Conservation (phyloP, 116 monocot species). For the Cymodocea nodosa region DNA sequence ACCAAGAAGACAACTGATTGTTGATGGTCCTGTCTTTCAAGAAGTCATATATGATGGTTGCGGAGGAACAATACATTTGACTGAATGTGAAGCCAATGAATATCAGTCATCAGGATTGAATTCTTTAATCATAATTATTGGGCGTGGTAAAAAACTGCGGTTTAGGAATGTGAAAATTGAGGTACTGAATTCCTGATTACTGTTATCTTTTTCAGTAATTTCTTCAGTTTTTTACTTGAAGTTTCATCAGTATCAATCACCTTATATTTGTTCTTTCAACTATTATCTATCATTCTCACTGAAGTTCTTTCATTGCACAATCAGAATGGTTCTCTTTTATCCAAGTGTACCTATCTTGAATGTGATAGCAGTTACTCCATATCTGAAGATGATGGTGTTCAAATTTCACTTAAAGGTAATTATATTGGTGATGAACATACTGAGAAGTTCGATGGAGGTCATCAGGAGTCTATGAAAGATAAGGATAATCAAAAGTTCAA, state of each 20-base stretch:
- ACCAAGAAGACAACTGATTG: slow-evolving; percentile 61
- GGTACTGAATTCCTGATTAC: slow-evolving; percentile 23
- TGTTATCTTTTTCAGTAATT: neutral
- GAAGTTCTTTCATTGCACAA: neutral
- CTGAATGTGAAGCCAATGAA: slow-evolving; percentile 38
- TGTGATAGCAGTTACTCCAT: slow-evolving; percentile 84
- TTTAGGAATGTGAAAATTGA: slow-evolving; percentile 97
- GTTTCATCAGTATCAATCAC: neutral
- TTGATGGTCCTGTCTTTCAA: slow-evolving; percentile 51
- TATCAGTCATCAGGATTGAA: slow-evolving; percentile 20
- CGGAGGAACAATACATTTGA: slow-evolving; percentile 61
- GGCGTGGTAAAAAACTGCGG: slow-evolving; percentile 72
- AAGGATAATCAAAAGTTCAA: neutral
- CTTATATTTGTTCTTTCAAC: neutral
- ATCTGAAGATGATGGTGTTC: slow-evolving; percentile 74
- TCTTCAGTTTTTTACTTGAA: neutral
- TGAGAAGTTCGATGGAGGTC: neutral
- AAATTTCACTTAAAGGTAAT: slow-evolving; percentile 41
- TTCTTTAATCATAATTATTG: slow-evolving; percentile 52
- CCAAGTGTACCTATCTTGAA: slow-evolving; percentile 67
- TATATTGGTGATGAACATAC: slow-evolving; percentile 7
- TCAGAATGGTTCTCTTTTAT: slow-evolving; percentile 78
- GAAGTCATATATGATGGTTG: slow-evolving; percentile 94
- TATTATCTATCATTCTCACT: neutral
- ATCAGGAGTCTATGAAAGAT: neutral